Percentiles rank a stretch among this genome's conserved stretches.
Conservation (phyloP, 306 rosid genomes). For the Rosa chinensis region DNA sequence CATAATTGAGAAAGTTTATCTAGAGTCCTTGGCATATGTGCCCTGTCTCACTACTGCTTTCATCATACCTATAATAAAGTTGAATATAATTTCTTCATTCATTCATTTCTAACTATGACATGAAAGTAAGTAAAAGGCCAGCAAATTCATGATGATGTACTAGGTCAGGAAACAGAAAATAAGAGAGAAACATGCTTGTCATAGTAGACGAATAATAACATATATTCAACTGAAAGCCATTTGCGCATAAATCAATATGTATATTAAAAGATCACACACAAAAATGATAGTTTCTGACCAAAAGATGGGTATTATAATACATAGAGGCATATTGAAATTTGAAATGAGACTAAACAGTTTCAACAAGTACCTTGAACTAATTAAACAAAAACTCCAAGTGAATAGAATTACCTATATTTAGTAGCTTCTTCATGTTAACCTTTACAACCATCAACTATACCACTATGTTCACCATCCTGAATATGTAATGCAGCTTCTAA, state of each 20-base stretch:
- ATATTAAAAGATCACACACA: constrained; percentile 15
- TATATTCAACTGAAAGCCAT: constrained; percentile 8
- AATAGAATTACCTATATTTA: constrained; percentile 18
- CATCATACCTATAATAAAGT: background rate
- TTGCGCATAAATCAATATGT: constrained; percentile 15
- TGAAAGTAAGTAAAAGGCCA: background rate
- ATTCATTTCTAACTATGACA: background rate
- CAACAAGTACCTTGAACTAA: constrained; percentile 33
- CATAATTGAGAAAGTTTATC: background rate
- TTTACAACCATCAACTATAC: constrained; percentile 23
- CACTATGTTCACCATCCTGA: constrained; percentile 21
- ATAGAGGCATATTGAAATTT: constrained; percentile 25
- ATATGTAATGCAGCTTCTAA: constrained; percentile 18
- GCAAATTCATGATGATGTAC: no score
- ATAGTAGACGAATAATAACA: background rate
- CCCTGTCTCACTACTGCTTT: background rate
- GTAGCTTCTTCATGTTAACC: constrained; percentile 30
- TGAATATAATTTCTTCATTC: background rate
- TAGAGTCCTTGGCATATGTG: background rate
- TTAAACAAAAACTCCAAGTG: constrained; percentile 15
- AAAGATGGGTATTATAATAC: constrained; percentile 25
- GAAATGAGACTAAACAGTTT: constrained; percentile 27
- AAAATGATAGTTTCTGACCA: constrained; percentile 25
- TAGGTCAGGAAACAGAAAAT: background rate
- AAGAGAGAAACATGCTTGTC: background rate